These are phyloP conservation scores for Davidsoniella eucalypti DNA, from an alignment of 2,329 filamentous ascomycete species.

Conservation along the genomic window DNA sequence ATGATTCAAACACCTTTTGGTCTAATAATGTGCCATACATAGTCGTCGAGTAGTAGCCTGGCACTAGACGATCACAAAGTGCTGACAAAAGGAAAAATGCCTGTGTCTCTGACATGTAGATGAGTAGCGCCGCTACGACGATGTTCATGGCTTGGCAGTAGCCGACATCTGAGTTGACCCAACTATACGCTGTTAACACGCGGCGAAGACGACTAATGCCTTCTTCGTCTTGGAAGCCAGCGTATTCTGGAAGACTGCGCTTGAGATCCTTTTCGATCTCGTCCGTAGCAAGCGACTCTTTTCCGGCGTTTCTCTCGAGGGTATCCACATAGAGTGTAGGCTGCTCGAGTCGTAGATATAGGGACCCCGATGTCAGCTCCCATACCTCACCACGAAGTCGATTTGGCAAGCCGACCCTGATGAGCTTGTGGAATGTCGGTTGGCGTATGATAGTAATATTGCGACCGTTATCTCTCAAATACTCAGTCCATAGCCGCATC, in stretches of 20 bases:
- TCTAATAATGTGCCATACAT: constrained; percentile 98
- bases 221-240: constrained; percentile 90
- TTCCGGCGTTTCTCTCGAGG: constrained; percentile 63
- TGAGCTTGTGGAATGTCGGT: constrained; percentile 93
- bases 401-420: constrained; percentile 88
- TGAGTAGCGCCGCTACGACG: constrained; percentile 89
- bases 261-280: constrained; percentile 99
- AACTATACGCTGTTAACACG: constrained; percentile 93
- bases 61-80: constrained; percentile 80
- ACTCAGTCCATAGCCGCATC: constrained; percentile 95
- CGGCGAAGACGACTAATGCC: constrained; percentile 79
- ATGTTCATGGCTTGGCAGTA: constrained; percentile 99
- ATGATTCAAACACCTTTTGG: constrained; percentile 89
- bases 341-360: constrained; percentile 74
- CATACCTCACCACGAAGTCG: constrained; percentile 84
- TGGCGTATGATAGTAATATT: constrained; percentile 86
- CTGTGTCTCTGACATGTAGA: constrained; percentile 94
- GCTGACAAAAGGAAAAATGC: constrained; percentile 88
- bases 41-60: constrained; percentile 94
- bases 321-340: constrained; percentile 75
- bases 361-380: constrained; percentile 84
- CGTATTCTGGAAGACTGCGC: constrained; percentile 88
- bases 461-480: constrained; percentile 84
- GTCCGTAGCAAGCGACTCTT: constrained; percentile 87
- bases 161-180: constrained; percentile 87